Evolutionary conservation across 495 filamentous ascomycete species (phyloP).

Genomic region (Podospora anserina): DNA sequence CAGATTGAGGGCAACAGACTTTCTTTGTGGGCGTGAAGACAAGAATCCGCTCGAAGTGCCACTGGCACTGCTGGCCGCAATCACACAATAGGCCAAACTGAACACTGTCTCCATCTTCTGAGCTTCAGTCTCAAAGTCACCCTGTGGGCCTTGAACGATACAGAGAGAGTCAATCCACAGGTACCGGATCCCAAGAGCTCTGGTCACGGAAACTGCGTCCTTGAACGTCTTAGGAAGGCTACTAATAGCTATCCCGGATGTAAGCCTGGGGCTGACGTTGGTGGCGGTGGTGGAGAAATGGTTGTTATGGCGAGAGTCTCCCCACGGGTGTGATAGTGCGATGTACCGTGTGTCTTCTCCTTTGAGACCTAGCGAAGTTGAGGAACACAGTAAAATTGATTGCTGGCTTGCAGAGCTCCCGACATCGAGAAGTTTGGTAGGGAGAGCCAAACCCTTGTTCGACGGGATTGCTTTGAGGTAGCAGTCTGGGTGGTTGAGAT

Average conservation of each 20-base stretch:
- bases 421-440: slow-evolving; percentile 1
- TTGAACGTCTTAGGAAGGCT: slow-evolving; percentile 13
- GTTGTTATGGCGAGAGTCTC: not conserved
- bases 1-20: not conserved
- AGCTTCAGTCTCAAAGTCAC: slow-evolving; percentile 35
- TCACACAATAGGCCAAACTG: slow-evolving; percentile 27
- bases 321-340: slow-evolving; percentile 11
- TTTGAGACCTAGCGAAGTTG: not conserved
- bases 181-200: slow-evolving; percentile 21
- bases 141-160: slow-evolving; percentile 34
- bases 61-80: slow-evolving; percentile 25
- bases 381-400: not conserved
- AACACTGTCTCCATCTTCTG: slow-evolving; percentile 40
- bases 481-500: not conserved
- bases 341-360: not conserved
- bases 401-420: not conserved
- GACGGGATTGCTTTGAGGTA: not conserved
- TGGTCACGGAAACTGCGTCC: slow-evolving; percentile 23
- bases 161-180: slow-evolving; percentile 42
- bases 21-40: not conserved
- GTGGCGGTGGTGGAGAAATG: slow-evolving; percentile 3
- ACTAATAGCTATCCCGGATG: slow-evolving; percentile 15
- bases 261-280: not conserved
- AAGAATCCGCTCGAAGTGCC: not conserved
- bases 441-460: not conserved